Conservation (phyloP, 768 basidiomycete genomes). For the Collybia nuda region DNA sequence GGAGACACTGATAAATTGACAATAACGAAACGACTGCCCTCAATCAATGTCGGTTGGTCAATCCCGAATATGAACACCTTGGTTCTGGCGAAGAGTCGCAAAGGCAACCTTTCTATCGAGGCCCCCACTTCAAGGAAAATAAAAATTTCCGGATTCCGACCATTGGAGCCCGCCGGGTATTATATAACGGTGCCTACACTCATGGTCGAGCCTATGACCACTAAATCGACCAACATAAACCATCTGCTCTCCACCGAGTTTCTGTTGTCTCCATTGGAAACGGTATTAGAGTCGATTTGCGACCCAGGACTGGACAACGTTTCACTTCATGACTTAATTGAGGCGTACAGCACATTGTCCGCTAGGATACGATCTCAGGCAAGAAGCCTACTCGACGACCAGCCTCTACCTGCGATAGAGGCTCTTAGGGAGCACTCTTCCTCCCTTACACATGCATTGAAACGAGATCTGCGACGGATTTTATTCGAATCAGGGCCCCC, state of each 20-base stretch:
- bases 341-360: constrained; percentile 58
- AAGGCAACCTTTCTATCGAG: not conserved
- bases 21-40: too few relatives aligned
- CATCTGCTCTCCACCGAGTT: constrained; percentile 18
- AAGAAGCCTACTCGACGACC: constrained; percentile 13
- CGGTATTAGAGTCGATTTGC: constrained; percentile 45
- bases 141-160: too few relatives aligned
- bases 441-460: constrained; percentile 39
- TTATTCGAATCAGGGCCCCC: constrained; percentile 29
- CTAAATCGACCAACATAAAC: not conserved
- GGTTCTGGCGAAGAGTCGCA: not conserved
- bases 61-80: not conserved
- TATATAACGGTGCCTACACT: too few relatives aligned
- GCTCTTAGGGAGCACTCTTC: constrained; percentile 31
- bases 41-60: not conserved
- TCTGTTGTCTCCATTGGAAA: constrained; percentile 44
- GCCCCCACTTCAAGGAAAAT: not conserved
- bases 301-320: constrained; percentile 31
- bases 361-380: constrained; percentile 37
- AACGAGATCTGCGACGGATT: constrained; percentile 50
- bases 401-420: constrained; percentile 20
- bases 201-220: not conserved
- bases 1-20: too few relatives aligned
- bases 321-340: constrained; percentile 54
- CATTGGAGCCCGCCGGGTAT: too few relatives aligned